Conservation (phyloP, 2,329 filamentous ascomycete genomes). For the Colletotrichum destructivum region DNA sequence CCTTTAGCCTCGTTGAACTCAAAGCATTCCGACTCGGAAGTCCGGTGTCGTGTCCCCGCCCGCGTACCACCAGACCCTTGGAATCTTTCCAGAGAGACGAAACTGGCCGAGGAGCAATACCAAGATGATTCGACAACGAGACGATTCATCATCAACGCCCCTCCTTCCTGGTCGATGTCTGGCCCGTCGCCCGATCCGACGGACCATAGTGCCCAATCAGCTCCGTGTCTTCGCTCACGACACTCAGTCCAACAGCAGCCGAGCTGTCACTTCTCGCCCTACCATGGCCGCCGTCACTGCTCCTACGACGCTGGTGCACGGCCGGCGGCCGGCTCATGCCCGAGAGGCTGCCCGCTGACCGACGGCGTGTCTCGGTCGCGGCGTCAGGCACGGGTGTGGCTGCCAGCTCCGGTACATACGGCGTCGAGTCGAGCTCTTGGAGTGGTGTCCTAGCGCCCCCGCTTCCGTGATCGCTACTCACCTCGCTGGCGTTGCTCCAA, state of each 20-base stretch:
- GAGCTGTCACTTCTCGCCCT: conserved; percentile 46
- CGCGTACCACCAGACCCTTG: background rate
- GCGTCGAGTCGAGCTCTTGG: conserved; percentile 57
- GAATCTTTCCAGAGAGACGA: background rate
- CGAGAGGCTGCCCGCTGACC: conserved; percentile 47
- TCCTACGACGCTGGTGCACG: conserved; percentile 46
- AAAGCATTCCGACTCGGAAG: background rate
- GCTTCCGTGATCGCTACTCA: conserved; percentile 52
- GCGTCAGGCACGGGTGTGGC: conserved; percentile 48
- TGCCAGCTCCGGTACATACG: conserved; percentile 56
- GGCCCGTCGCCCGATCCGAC: conserved; percentile 55
- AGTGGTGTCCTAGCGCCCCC: conserved; percentile 45
- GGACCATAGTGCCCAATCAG: conserved; percentile 61
- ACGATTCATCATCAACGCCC: background rate
- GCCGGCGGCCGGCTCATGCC: conserved; percentile 46
- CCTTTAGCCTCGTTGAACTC: background rate
- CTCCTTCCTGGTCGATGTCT: conserved; percentile 53
- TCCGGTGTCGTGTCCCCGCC: background rate
- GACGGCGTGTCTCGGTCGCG: conserved; percentile 45
- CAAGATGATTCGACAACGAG: background rate
- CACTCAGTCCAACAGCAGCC: conserved; percentile 45
- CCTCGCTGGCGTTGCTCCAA: conserved; percentile 61
- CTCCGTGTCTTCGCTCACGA: conserved; percentile 64
- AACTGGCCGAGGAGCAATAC: background rate
- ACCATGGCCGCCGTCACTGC: conserved; percentile 46